These are phyloP conservation scores for Cryptococcus deneoformans DNA, from an alignment of 1,284 basidiomycete species.

Conservation along the genomic window DNA sequence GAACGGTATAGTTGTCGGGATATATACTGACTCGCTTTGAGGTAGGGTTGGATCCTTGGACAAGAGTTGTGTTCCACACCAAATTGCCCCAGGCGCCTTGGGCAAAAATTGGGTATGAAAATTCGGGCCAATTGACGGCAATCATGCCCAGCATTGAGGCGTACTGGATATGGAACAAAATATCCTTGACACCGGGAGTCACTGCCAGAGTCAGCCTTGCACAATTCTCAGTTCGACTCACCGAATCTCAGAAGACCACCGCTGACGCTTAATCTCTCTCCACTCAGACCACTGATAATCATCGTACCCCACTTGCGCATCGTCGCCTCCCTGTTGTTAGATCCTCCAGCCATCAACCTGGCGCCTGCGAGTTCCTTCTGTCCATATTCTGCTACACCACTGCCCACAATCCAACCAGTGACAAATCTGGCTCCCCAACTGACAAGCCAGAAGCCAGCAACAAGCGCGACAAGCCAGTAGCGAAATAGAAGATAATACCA, in stretches of 20 bases:
- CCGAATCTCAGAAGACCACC: constrained; percentile 86
- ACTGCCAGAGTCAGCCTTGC: constrained; percentile 53
- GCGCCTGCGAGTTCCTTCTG: constrained; percentile 37
- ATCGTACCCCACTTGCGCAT: constrained; percentile 69
- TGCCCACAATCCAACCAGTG: constrained; percentile 65
- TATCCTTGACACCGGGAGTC: constrained; percentile 88
- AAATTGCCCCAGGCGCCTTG: constrained; percentile 85
- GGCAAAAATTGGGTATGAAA: constrained; percentile 81
- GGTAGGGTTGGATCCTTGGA: constrained; percentile 52
- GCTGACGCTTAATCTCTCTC: constrained; percentile 77
- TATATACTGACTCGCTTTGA: constrained; percentile 62
- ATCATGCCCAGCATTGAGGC: constrained; percentile 75
- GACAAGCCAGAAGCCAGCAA: constrained; percentile 75
- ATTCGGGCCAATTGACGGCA: constrained; percentile 89
- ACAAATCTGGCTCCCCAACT: constrained; percentile 74
- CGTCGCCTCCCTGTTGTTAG: constrained; percentile 30
- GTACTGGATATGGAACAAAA: constrained; percentile 88
- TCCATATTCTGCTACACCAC: constrained; percentile 35
- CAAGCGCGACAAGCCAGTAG: constrained; percentile 74
- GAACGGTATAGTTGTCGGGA: constrained; percentile 58
- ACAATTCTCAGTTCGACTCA: constrained; percentile 47
- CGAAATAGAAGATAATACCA: constrained; percentile 75
- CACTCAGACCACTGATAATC: constrained; percentile 86
- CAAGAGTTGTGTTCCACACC: constrained; percentile 74
- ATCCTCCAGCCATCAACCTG: constrained; percentile 21